Base-by-base conservation (phyloP, 2,329 filamentous ascomycete species). In the Gyromitra esculenta region DNA sequence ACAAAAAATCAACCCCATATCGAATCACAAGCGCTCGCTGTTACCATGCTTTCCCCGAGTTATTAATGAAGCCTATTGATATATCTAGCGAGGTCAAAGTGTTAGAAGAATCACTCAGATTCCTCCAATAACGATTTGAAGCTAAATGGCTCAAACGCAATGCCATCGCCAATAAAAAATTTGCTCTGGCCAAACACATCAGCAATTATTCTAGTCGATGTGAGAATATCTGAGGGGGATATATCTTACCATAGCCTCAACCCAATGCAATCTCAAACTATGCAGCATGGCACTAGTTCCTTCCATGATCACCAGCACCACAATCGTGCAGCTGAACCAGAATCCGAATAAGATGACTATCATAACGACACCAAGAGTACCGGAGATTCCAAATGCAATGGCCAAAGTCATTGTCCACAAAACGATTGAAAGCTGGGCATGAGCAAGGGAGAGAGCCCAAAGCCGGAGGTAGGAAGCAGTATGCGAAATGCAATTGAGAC, bases 401-500 rank as follows among this genome's bases (percentile, higher is more conserved):
- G 88, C 91, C 65, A 99, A 87, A 0, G 96, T 99, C 96, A 99
- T 99, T 81, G 89, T 89, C 96, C 96, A 99, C 62, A 99, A 88
- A 79, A 99, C 96, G 79, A 94, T 91, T 63, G 93, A 97, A 77
- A 99, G 90, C 88, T 98, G 96, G 84, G 99, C 96, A 87, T 99
- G 96, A 41, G 96, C 96, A 76, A 99, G 91, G 1, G 96, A 99
- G 81, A 99, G 85, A 41, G 96, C 96, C 96, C 96, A 99, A 57
- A 99, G 92, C 87, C 96, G 96, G 62, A 99, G 91, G 85, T 99
- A 99, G 0, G 96, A 99, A 3, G 96, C 96, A 3, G 96, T 99
- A 85, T 99, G 96, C 39, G 96, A 99, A 79, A 99, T 95, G 84
- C 95, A 98, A 87, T 99, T 99, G 81, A 99, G 88, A 83, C 96